Evolutionary conservation across 345 rosid genomes (phyloP), one percentile per base, ranked within the genome.

Genomic region (Theobroma cacao): DNA sequence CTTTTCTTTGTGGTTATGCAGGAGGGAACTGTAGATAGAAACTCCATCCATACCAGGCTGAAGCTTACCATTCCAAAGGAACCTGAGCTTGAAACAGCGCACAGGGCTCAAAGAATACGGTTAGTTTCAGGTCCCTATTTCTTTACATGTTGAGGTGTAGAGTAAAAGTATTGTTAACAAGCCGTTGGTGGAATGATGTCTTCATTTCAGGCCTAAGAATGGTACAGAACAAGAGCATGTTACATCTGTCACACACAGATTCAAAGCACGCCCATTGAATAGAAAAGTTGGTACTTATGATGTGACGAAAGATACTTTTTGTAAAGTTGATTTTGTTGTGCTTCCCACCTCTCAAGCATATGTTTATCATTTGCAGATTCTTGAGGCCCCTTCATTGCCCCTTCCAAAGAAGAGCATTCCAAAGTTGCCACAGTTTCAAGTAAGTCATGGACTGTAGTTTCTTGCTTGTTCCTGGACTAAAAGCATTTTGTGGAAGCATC

Each of bases 201-300:
- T 83, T 48, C 73, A 31, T 84, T 86, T 82, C 93, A 97, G 99
- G 95, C 87, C 89, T 62, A 91, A 82, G 85, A 71, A 53, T 31
- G 78, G 53, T 72, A 65, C 82, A 65, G 90, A 84, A 78, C 59
- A 79, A 73, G 90, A 90, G n/a, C 80, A 81, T 68, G 82, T 77
- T 78, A 62, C 85, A 40, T 65, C 80, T 60, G 62, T 78, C 31
- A 84, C 80, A 3, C 87, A 81, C 65, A 90, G 88, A 86, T 97
- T 97, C 84, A 97, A 87, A 94, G 98, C 99, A 30, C 90, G 96
- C 20, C 98, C 96, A 45, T 85, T 97, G 76, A 97, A 97, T 85
- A 90, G 98, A 87, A 97, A 94, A 86, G 99, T 97, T 75, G 43
- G 97, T 85, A 63, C 56, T 63, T 83, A 38, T 55, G 45, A 60